Percentiles rank a stretch among this genome's conserved stretches.
These are phyloP conservation scores for Coniochaeta sp. DNA, from an alignment of 2,329 filamentous ascomycete species.

Conservation along the genomic window DNA sequence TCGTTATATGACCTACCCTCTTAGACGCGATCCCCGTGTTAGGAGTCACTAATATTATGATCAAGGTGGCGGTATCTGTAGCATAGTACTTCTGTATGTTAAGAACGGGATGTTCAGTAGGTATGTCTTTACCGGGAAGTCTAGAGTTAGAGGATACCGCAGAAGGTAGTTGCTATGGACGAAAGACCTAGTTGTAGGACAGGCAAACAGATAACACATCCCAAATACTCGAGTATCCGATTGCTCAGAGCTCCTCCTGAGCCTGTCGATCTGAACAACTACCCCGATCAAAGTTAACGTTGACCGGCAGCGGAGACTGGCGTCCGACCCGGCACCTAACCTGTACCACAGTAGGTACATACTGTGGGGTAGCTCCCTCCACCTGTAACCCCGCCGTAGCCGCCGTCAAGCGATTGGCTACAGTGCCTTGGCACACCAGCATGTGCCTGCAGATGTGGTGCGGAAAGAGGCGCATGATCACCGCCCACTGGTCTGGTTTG, in stretches of 20 bases:
- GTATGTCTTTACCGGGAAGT: too few species aligned
- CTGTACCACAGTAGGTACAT: neutral
- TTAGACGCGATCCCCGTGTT: too few species aligned
- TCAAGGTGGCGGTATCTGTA: neutral
- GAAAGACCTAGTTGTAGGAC: too few species aligned
- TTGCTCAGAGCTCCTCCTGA: too few species aligned
- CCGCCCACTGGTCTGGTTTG: neutral
- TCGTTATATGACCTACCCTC: too few species aligned
- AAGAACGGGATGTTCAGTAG: too few species aligned
- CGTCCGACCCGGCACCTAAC: too few species aligned
- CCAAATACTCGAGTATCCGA: too few species aligned
- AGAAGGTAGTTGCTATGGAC: too few species aligned
- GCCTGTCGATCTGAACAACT: too few species aligned
- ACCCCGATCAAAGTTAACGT: neutral
- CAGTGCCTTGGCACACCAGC: neutral
- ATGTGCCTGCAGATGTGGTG: neutral
- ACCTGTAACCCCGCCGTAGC: neutral
- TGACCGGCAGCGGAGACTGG: neutral
- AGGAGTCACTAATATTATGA: neutral
- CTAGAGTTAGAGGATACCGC: too few species aligned
- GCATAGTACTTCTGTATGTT: neutral
- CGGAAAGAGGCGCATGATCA: neutral
- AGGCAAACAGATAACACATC: too few species aligned
- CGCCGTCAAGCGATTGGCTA: neutral
- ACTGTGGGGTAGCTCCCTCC: neutral